These are phyloP conservation scores for Nelumbo lutea DNA, from an alignment of 164 flowering plant genomes.

Conservation along the genomic window DNA sequence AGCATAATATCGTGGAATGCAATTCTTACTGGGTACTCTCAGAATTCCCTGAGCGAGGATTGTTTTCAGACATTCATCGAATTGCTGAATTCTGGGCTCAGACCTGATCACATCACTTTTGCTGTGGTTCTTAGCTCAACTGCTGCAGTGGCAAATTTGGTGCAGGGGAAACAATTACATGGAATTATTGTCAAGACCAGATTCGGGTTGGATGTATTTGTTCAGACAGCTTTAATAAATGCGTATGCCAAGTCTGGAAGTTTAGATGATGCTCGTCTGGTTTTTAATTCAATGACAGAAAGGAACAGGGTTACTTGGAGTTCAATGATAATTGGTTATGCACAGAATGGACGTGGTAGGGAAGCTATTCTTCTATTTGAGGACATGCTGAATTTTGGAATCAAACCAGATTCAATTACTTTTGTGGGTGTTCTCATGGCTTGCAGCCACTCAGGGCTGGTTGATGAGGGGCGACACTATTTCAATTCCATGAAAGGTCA, in stretches of 20 bases:
- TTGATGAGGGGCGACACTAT: conserved; percentile 13
- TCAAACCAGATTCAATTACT: conserved; percentile 12
- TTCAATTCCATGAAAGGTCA: conserved; percentile 14
- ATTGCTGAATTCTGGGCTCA: conserved; percentile 7
- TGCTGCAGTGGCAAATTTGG: conserved; percentile 9
- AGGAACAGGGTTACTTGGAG: conserved; percentile 11
- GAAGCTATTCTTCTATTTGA: conserved; percentile 11
- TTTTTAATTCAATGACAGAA: conserved; percentile 9
- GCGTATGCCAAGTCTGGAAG: conserved; percentile 12
- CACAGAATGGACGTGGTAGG: conserved; percentile 16
- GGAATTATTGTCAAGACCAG: conserved; percentile 10
- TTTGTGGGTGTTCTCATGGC: conserved; percentile 19
- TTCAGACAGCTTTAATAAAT: conserved; percentile 11
- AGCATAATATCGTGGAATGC: conserved; percentile 14
- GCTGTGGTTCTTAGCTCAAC: conserved; percentile 12
- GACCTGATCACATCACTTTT: conserved; percentile 13
- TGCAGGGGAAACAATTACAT: conserved; percentile 11
- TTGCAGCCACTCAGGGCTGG: conserved; percentile 21
- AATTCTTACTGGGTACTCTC: conserved; percentile 12
- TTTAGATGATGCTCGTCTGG: conserved; percentile 9
- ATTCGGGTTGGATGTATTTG: conserved; percentile 9
- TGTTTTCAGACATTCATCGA: conserved; percentile 6
- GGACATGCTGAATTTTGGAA: conserved; percentile 9
- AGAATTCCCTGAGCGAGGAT: conserved; percentile 6
- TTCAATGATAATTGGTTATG: conserved; percentile 15